These are phyloP conservation scores for Trichophyton equinum DNA, from an alignment of 2,329 filamentous ascomycete species.

Conservation along the genomic window DNA sequence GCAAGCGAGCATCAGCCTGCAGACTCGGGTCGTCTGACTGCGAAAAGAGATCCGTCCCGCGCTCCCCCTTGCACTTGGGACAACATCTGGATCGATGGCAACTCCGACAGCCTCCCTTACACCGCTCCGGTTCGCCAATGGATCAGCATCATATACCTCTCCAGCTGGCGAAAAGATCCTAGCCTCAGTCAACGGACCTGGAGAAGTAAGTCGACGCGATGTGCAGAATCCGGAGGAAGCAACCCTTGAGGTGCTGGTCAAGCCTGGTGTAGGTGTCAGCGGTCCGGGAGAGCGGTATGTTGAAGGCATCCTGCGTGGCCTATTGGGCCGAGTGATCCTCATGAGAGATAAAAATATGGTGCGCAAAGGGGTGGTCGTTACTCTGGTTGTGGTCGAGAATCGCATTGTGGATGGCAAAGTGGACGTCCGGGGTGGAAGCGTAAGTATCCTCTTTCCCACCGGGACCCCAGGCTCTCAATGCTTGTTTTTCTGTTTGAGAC, in stretches of 20 bases:
- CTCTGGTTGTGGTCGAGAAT: conserved; percentile 30
- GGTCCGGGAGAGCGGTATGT: conserved; percentile 74
- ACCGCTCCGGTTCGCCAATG: conserved; percentile 27
- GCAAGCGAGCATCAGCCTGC: not conserved
- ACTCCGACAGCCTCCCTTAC: conserved; percentile 25
- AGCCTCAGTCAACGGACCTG: conserved; percentile 78
- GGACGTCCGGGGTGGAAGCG: conserved; percentile 27
- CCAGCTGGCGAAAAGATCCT: conserved; percentile 61
- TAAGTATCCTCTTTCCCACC: conserved; percentile 17
- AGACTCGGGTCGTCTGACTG: not conserved
- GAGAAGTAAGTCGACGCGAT: conserved; percentile 77
- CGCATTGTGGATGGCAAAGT: conserved; percentile 20
- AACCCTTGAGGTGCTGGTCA: conserved; percentile 75
- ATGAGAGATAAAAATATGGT: conserved; percentile 32
- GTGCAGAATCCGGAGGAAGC: conserved; percentile 79
- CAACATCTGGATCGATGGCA: conserved; percentile 19
- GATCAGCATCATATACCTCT: conserved; percentile 31
- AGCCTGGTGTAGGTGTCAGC: conserved; percentile 73
- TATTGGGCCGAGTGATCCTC: conserved; percentile 29
- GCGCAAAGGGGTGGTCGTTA: conserved; percentile 32
- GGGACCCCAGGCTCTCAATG: not conserved
- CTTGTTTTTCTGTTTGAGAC: not conserved
- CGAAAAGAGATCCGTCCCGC: not conserved
- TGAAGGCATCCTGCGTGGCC: conserved; percentile 42
- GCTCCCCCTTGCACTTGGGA: not conserved